Evolutionary conservation across 108 stramenopile genomes (phyloP).

Genomic region (Thalassiosira profunda): DNA sequence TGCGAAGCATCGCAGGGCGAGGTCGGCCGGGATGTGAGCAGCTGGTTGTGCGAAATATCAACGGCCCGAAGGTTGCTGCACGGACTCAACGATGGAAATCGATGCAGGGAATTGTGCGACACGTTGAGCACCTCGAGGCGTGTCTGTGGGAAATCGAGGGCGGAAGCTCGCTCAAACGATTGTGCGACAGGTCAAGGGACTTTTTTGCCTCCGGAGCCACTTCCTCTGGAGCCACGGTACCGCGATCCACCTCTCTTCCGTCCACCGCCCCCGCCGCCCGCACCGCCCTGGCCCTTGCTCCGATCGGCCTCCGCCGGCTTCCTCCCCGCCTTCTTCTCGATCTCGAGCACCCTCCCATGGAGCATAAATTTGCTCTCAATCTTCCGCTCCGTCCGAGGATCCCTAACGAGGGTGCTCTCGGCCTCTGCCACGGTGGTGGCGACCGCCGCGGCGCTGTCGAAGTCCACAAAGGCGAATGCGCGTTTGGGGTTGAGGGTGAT

Average conservation of each 20-base stretch:
- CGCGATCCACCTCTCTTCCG: slow-evolving; percentile 21
- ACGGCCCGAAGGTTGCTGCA: slow-evolving; percentile 32
- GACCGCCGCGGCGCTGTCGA: slow-evolving; percentile 72
- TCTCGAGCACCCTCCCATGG: slow-evolving; percentile 47
- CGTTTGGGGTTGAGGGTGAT: slow-evolving; percentile 72
- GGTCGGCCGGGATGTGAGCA: slow-evolving; percentile 26
- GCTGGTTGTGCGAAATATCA: slow-evolving; percentile 43
- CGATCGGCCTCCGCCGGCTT: neutral
- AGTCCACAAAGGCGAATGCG: slow-evolving; percentile 87
- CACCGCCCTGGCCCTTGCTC: slow-evolving; percentile 1
- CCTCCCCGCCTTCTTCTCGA: slow-evolving; percentile 33
- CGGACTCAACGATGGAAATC: slow-evolving; percentile 19
- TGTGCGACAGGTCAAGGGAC: slow-evolving; percentile 36
- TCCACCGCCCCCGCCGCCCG: slow-evolving; percentile 18
- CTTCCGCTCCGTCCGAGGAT: slow-evolving; percentile 38
- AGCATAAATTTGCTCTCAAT: slow-evolving; percentile 40
- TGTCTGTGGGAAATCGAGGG: slow-evolving; percentile 18
- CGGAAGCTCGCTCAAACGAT: slow-evolving; percentile 25
- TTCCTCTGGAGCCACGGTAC: slow-evolving; percentile 19
- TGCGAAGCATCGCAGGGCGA: slow-evolving; percentile 38
- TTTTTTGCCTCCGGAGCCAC: slow-evolving; percentile 23
- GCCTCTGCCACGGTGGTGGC: slow-evolving; percentile 62
- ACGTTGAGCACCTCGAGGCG: slow-evolving; percentile 36
- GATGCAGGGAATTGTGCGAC: slow-evolving; percentile 24
- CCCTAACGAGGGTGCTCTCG: slow-evolving; percentile 36